phyloP scores from a whole-genome alignment of 192 early-diverging fungal species.

The Oehlia diaphana region DNA sequence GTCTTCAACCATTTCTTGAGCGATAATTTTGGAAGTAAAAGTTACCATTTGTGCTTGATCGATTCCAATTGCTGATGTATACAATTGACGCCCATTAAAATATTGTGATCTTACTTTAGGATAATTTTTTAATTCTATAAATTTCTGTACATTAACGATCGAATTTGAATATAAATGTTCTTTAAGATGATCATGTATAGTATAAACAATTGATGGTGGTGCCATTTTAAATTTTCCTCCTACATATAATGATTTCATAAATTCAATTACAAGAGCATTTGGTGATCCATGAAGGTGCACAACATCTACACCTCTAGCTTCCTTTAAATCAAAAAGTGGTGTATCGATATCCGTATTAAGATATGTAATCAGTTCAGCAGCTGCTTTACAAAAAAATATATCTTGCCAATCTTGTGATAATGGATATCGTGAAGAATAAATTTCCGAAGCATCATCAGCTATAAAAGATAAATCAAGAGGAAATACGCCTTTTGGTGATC shows the following conservation, averaged over 20 bases:
- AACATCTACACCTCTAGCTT: conserved; percentile 43
- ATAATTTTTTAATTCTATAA: conserved; percentile 45
- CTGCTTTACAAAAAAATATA: conserved; percentile 57
- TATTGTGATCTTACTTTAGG: conserved; percentile 36
- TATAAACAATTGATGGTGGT: conserved; percentile 53
- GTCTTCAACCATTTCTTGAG: conserved; percentile 53
- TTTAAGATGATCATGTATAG: conserved; percentile 58
- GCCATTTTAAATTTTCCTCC: conserved; percentile 37
- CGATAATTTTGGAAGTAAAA: conserved; percentile 51
- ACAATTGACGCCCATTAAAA: conserved; percentile 48
- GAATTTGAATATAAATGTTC: conserved; percentile 54
- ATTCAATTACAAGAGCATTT: conserved; percentile 51
- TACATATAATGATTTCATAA: conserved; percentile 39
- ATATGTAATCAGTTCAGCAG: conserved; percentile 45
- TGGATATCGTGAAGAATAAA: conserved; percentile 49
- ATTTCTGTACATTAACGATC: conserved; percentile 48
- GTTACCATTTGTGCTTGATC: conserved; percentile 52
- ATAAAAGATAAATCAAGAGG: conserved; percentile 49
- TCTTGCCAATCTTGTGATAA: conserved; percentile 57
- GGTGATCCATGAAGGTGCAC: conserved; percentile 57
- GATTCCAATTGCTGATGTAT: conserved; percentile 50
- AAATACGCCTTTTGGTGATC: conserved; percentile 34
- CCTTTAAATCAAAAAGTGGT: conserved; percentile 42
- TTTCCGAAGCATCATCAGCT: conserved; percentile 36
- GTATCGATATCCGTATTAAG: conserved; percentile 46